Percentiles rank a stretch among this genome's conserved stretches.
Conservation (phyloP, 805 yeast genomes). For the Kodamaea neixiangensis region DNA sequence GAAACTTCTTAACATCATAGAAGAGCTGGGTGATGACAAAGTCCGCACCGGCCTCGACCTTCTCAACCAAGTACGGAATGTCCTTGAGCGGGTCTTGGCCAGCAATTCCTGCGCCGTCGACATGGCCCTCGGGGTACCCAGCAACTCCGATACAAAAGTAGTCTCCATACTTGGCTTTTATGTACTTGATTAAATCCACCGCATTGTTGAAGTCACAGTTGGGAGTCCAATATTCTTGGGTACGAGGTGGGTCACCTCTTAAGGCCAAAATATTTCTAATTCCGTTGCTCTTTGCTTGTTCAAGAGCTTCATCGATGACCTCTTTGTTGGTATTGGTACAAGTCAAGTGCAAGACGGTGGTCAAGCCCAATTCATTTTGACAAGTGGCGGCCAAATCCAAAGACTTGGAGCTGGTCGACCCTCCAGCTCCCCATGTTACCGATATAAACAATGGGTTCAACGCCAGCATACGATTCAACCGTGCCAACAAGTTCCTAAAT, state of each 20-base stretch:
- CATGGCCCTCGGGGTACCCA: conserved; percentile 97
- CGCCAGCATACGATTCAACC: conserved; percentile 86
- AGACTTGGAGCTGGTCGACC: conserved; percentile 86
- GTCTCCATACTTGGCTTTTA: conserved; percentile 68
- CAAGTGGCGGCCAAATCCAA: conserved; percentile 79
- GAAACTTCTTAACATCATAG: conserved; percentile 79
- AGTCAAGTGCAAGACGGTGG: conserved; percentile 92
- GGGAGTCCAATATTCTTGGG: conserved; percentile 60
- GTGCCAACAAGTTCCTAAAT: conserved; percentile 75
- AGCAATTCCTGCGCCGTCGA: conserved; percentile 60
- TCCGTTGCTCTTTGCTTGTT: conserved; percentile 70
- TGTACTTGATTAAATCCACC: conserved; percentile 82
- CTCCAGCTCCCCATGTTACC: conserved; percentile 99
- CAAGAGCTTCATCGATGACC: conserved; percentile 78
- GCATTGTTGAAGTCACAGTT: conserved; percentile 71
- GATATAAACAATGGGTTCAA: conserved; percentile 88
- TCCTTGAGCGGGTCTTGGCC: conserved; percentile 70
- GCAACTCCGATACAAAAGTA: conserved; percentile 95
- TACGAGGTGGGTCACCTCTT: conserved; percentile 94
- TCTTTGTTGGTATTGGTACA: conserved; percentile 88
- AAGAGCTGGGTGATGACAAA: conserved; percentile 90
- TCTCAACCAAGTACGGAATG: conserved; percentile 77
- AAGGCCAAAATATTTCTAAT: conserved; percentile 87
- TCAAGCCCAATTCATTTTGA: conserved; percentile 72
- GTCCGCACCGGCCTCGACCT: conserved; percentile 92